A percentile compares a stretch with the other conserved stretches of the same genome.
Conservation (phyloP, 73 alveolate genomes). For the Uronychia binucleata region DNA sequence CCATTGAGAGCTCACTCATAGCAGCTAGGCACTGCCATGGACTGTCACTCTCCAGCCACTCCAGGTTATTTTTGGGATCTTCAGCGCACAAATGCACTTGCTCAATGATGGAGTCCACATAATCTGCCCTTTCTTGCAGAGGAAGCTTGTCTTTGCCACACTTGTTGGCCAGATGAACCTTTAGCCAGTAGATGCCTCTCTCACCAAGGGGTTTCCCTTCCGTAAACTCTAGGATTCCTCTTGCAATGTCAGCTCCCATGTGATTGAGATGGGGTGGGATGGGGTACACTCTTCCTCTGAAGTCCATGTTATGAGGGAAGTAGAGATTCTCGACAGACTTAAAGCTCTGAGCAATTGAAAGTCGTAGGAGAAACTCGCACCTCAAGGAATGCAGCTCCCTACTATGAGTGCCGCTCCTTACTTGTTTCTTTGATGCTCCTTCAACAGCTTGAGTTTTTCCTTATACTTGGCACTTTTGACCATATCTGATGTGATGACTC, state of each 20-base stretch:
- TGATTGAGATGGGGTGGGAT: constrained; percentile 92
- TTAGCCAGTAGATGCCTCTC: constrained; percentile 94
- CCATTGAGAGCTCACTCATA: constrained; percentile 76
- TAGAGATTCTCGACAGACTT: constrained; percentile 67
- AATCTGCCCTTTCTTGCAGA: constrained; percentile 72
- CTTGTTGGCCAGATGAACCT: constrained; percentile 86
- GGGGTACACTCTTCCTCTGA: constrained; percentile 97
- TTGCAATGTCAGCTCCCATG: constrained; percentile 86
- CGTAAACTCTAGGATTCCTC: constrained; percentile 93
- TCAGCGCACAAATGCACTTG: constrained; percentile 72
- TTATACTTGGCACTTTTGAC: constrained; percentile 54
- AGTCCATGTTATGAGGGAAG: constrained; percentile 97
- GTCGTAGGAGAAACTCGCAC: constrained; percentile 81
- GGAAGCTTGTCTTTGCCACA: constrained; percentile 90
- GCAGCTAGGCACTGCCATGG: constrained; percentile 91
- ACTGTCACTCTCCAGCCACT: constrained; percentile 87
- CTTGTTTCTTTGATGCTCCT: constrained; percentile 70
- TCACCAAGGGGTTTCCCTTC: constrained; percentile 86
- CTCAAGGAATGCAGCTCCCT: constrained; percentile 81
- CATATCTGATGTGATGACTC: constrained; percentile 69
- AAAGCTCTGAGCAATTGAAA: constrained; percentile 79
- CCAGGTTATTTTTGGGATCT: constrained; percentile 81
- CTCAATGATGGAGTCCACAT: constrained; percentile 72
- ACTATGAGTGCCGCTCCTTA: neutral
- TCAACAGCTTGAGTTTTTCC: constrained; percentile 73